Conservation (phyloP, 2,329 filamentous ascomycete genomes). For the Ploettnerulaceae sp. region DNA sequence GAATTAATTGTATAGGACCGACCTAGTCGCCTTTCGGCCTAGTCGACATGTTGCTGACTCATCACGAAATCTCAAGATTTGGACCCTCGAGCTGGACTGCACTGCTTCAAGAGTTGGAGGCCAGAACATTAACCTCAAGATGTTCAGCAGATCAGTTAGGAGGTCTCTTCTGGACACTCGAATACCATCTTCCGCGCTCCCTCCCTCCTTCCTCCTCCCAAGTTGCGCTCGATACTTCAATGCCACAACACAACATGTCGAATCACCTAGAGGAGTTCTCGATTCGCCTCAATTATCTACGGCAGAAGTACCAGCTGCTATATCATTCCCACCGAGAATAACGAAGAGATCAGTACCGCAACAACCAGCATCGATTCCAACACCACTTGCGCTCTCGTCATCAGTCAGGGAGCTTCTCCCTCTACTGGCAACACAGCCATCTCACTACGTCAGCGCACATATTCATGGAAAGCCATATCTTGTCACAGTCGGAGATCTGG, state of each 20-base stretch:
- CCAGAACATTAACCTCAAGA: slow-evolving; percentile 17
- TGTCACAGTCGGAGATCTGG: slow-evolving; percentile 66
- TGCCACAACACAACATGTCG: slow-evolving; percentile 47
- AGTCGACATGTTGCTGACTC: not conserved
- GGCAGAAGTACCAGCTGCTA: slow-evolving; percentile 5
- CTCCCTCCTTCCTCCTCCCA: slow-evolving; percentile 48
- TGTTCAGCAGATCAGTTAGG: slow-evolving; percentile 48
- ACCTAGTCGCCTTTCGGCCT: not conserved
- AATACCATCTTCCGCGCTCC: slow-evolving; percentile 37
- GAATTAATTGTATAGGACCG: no score
- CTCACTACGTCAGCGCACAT: slow-evolving; percentile 74
- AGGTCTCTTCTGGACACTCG: slow-evolving; percentile 60
- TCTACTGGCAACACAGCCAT: slow-evolving; percentile 65
- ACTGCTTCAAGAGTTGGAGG: not conserved
- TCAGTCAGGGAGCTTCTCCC: slow-evolving; percentile 61
- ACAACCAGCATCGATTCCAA: slow-evolving; percentile 23
- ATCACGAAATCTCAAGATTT: slow-evolving; percentile 1
- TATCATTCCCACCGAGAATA: not conserved
- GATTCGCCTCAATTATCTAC: slow-evolving; percentile 21
- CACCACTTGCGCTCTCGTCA: slow-evolving; percentile 41
- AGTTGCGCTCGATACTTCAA: slow-evolving; percentile 41
- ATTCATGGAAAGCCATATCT: slow-evolving; percentile 79
- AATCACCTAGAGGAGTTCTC: slow-evolving; percentile 29
- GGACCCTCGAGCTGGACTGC: not conserved
- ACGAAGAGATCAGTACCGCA: slow-evolving; percentile 20